Evolutionary conservation across 306 rosid species (phyloP), one percentile per base, ranked within the genome.

Genomic region (Calophaca sinica): DNA sequence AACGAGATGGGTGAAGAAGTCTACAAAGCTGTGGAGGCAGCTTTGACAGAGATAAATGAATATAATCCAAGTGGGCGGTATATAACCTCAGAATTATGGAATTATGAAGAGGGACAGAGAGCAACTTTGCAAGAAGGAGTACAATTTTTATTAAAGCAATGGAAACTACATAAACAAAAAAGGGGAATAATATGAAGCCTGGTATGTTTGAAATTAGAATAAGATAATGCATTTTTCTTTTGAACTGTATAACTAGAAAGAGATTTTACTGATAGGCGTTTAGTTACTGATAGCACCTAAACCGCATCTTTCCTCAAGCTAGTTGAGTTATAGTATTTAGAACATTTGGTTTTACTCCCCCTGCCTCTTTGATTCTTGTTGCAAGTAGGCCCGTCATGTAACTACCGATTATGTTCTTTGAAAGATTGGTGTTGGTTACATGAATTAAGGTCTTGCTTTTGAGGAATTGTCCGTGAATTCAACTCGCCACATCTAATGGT

Each of bases 1-100:
- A 73, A 70, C 3, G 90, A 87, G 65, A 35, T 82, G 80, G 85
- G 90, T 13, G 86, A 59, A 51, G 82, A 35, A 9, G 83, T 79
- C 5, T 87, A 82, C 62, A 60, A 77, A 29, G 85, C 88, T 26
- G 90, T 87, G 59, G 79, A 63, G 46, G 36, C 81, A 63, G 90
- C 90, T 38, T 55, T 87, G 80, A 84, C 9, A 32, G 90, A 87
- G 83, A 84, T 87, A 15, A 87, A 87, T 76, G 84, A 78, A 77
- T 82, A 87, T 68, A 87, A 87, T 65, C 90, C 90, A 39, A 87
- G 90, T 68, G 90, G 90, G 52, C 59, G 88, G 68, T 87, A 87
- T 31, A 64, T 70, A 79, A 79, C 75, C 62, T 73, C 86, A 3
- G 90, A 87, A 79, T 55, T 87, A 55, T 87, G 90, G 90, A 87